These are phyloP conservation scores for Dalbergia cochinchinensis DNA, from an alignment of 306 rosid species.

Conservation along the genomic window DNA sequence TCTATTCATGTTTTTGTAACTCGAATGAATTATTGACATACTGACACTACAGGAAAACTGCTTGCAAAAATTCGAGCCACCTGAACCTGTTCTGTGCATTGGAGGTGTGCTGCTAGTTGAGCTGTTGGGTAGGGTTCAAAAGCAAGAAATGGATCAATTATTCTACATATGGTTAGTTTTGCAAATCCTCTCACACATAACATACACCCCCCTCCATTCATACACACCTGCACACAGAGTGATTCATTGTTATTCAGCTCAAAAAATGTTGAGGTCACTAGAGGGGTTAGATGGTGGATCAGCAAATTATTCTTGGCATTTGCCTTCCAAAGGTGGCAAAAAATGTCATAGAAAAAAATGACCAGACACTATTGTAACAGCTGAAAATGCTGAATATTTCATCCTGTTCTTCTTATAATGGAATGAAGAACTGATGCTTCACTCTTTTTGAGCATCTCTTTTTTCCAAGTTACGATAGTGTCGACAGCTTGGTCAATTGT, in stretches of 20 bases:
- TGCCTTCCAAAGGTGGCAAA: not conserved
- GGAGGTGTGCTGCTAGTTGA: slow-evolving; percentile 73
- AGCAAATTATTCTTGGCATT: slow-evolving; percentile 8
- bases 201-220: not conserved
- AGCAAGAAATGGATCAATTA: slow-evolving; percentile 57
- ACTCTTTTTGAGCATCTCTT: not conserved
- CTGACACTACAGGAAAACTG: slow-evolving; percentile 54
- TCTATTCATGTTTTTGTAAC: slow-evolving; percentile 22
- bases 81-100: slow-evolving; percentile 68
- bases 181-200: slow-evolving; percentile 6
- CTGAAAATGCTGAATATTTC: slow-evolving; percentile 4
- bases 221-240: not conserved
- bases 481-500: not conserved
- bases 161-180: slow-evolving; percentile 67
- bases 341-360: not conserved
- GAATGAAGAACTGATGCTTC: not conserved
- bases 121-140: slow-evolving; percentile 71
- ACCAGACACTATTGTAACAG: not conserved
- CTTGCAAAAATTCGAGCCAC: slow-evolving; percentile 68
- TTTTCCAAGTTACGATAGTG: not conserved
- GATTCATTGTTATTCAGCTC: slow-evolving; percentile 16
- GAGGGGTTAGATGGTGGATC: slow-evolving; percentile 1
- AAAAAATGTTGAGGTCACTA: too few relatives aligned
- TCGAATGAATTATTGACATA: not conserved
- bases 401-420: not conserved